phyloP scores from a whole-genome alignment of 2,329 filamentous ascomycete genomes.

The Penicillium occitanis region DNA sequence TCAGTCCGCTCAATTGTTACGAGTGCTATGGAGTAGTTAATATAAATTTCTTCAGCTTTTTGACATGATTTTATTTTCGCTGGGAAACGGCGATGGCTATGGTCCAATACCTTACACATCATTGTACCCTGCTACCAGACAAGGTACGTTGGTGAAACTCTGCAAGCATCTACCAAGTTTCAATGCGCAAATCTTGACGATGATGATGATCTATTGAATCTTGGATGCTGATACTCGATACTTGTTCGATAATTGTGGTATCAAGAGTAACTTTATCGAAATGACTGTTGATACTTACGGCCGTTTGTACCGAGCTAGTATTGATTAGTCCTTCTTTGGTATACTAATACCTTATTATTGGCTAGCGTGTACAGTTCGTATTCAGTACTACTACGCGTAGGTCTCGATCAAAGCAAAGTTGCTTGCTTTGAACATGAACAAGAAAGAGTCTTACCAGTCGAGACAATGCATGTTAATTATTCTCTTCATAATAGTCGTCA shows the following conservation, averaged over 20 bases:
- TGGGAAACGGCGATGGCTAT: neutral
- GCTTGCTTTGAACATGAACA: neutral
- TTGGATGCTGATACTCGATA: neutral
- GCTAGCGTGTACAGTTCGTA: conserved; percentile 4
- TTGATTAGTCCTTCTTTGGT: conserved; percentile 2
- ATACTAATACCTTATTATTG: conserved; percentile 12
- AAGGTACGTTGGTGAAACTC: neutral
- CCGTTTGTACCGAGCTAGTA: neutral
- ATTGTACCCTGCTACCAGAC: neutral
- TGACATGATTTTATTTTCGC: neutral
- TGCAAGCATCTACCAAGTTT: neutral
- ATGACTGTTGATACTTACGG: neutral
- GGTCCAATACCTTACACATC: neutral
- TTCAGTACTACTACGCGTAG: neutral
- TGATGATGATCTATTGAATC: neutral
- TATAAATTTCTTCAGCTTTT: conserved; percentile 4
- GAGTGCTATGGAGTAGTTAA: neutral
- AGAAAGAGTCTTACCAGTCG: neutral
- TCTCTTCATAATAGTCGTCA: neutral
- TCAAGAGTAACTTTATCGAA: neutral
- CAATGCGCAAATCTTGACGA: neutral
- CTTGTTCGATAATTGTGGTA: neutral
- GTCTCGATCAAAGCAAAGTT: neutral
- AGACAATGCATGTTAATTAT: neutral
- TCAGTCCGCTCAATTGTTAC: neutral